Evolutionary conservation across 164 flowering plant genomes (phyloP), one percentile per base, ranked within the genome.

Genomic region (Piper betle): DNA sequence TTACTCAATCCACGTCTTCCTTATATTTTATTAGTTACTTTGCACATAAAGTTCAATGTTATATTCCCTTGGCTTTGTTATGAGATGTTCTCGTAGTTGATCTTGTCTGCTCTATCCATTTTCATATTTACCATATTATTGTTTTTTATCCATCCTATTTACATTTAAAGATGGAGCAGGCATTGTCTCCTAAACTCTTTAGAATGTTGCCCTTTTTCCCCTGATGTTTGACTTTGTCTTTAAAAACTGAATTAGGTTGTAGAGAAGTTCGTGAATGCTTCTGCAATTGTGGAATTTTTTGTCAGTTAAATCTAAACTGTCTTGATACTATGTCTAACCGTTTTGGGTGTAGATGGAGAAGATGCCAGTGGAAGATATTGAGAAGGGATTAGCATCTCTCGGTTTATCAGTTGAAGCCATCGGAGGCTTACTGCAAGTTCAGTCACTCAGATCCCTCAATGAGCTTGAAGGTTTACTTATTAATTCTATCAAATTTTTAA

Each of bases 401-500:
- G 94, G 91, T 54, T 69, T 93, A 69, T 79, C 94, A 57, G 84
- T 78, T 53, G 79, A 78, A 57, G 91, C 86, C 52, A 74, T 83
- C 53, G 84, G 79, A 67, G 81, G 85, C 53, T 73, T 93, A 37
- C 67, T 93, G 66, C 76, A 83, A 72, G 84, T 93, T 52, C 83
- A 87, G 53, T 79, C 94, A 6, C 67, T 89, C 17, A 93, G 86
- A 80, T 90, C 97, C 17, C 73, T 93, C 78, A 46, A 76, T 42
- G 64, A 81, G 69, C 73, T 92, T 72, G 96, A 89, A 89, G 98
- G 98, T 92, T 61, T 46, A 38, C 17, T 64, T 6, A 40, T 48
- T 43, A 50, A 55, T 37, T 39, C 52, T 62, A 46, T 46, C 15
- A 10, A 46, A 10, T 12, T 46, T 46, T 15, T 10, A 12, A 46